These are phyloP conservation scores for Citrus reticulata DNA, from an alignment of 345 rosid genomes.

Conservation along the genomic window DNA sequence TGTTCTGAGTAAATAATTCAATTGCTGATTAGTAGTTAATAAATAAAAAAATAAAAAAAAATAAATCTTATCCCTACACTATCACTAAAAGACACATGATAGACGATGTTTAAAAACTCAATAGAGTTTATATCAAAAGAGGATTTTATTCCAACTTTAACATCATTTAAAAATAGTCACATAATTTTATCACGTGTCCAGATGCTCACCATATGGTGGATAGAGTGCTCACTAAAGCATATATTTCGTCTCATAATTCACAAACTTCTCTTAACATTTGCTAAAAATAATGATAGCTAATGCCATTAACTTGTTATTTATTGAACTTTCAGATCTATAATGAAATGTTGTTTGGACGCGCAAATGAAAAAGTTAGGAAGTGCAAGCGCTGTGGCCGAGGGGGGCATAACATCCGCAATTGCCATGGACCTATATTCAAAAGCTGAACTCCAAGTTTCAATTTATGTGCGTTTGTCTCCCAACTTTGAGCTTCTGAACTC, in stretches of 20 bases:
- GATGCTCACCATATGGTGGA: accelerated
- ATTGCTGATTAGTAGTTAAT: no score
- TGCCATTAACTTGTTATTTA: neutral
- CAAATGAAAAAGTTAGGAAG: neutral
- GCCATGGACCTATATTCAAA: neutral
- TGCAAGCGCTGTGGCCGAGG: neutral
- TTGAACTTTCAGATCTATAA: neutral
- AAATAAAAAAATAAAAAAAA: no score
- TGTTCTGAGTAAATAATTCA: accelerated
- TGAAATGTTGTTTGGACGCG: neutral
- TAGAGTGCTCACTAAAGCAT: no score
- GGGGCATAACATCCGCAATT: slow-evolving; percentile 2
- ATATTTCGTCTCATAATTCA: neutral
- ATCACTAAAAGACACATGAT: no score
- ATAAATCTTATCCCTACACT: accelerated
- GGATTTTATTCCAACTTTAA: accelerated
- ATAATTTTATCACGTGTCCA: no score
- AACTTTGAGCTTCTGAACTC: neutral
- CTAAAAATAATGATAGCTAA: neutral
- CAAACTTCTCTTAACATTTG: neutral
- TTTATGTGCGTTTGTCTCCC: neutral
- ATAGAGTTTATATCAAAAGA: no score
- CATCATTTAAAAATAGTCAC: no score
- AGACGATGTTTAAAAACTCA: no score
- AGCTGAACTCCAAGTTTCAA: neutral